phyloP scores from a whole-genome alignment of 805 yeast genomes.

The Pichia cephalocereana region DNA sequence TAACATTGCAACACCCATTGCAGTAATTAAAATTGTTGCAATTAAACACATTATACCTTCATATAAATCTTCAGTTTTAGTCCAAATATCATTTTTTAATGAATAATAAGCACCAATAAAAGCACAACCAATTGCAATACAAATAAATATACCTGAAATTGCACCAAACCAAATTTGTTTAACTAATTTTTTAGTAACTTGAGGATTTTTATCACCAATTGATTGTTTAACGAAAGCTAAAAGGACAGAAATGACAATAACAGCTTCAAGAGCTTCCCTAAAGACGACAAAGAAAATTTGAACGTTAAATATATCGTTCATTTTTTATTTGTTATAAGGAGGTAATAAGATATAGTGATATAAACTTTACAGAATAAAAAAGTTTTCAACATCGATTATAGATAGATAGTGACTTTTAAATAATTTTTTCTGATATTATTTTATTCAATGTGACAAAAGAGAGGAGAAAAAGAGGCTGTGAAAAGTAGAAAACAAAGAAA shows the following conservation, averaged over 20 bases:
- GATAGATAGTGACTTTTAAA: no score
- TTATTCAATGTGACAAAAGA: no score
- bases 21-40: slow-evolving; percentile 76
- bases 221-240: slow-evolving; percentile 84
- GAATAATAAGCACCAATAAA: slow-evolving; percentile 87
- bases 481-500: no score
- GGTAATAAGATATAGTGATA: no score
- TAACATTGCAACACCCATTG: slow-evolving; percentile 92
- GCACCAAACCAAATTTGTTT: slow-evolving; percentile 83
- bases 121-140: slow-evolving; percentile 77
- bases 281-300: slow-evolving; percentile 78
- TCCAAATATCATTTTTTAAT: slow-evolving; percentile 70
- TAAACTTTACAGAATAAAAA: no score
- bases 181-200: slow-evolving; percentile 48
- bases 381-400: not conserved
- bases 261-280: slow-evolving; percentile 87
- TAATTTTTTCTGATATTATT: no score
- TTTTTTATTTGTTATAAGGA: not conserved
- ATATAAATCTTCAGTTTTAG: slow-evolving; percentile 82
- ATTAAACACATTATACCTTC: slow-evolving; percentile 86
- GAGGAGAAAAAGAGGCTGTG: no score
- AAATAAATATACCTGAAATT: slow-evolving; percentile 54
- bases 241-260: slow-evolving; percentile 76
- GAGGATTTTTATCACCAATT: slow-evolving; percentile 46
- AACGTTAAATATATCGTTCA: slow-evolving; percentile 43